Conservation (phyloP, 805 yeast species). For the Diddensiella caesifluorescens region DNA sequence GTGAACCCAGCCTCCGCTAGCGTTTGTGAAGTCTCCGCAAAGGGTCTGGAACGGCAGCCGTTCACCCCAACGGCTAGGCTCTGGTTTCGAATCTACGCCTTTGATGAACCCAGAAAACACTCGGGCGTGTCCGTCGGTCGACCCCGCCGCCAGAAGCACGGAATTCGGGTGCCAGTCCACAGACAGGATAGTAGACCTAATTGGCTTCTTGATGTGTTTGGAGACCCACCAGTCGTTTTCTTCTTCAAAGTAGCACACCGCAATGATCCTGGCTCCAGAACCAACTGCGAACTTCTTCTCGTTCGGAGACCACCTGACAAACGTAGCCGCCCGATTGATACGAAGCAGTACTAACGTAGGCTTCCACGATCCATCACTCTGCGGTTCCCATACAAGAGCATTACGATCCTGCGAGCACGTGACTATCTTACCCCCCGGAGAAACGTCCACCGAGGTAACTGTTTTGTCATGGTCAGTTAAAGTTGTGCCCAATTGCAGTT, state of each 20-base stretch:
- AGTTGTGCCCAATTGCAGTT: slow-evolving; percentile 59
- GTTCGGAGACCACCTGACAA: slow-evolving; percentile 89
- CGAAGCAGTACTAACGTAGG: slow-evolving; percentile 90
- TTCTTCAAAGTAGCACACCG: slow-evolving; percentile 91
- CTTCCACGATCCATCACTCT: slow-evolving; percentile 56
- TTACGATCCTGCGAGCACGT: slow-evolving; percentile 98
- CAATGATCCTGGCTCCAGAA: slow-evolving; percentile 87
- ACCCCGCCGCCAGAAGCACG: slow-evolving; percentile 82
- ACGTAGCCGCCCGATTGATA: slow-evolving; percentile 92
- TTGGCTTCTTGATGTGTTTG: slow-evolving; percentile 93
- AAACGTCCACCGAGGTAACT: slow-evolving; percentile 90
- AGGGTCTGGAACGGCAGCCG: slow-evolving; percentile 90
- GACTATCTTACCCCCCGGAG: slow-evolving; percentile 79
- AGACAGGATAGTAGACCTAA: slow-evolving; percentile 76
- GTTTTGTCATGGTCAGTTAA: slow-evolving; percentile 86
- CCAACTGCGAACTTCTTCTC: slow-evolving; percentile 98
- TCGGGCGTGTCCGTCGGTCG: slow-evolving; percentile 88
- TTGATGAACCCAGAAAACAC: slow-evolving; percentile 87
- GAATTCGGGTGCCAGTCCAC: slow-evolving; percentile 92
- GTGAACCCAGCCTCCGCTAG: slow-evolving; percentile 85
- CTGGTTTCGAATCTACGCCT: slow-evolving; percentile 80
- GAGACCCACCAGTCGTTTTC: slow-evolving; percentile 99
- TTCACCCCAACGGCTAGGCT: slow-evolving; percentile 84
- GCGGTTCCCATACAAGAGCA: slow-evolving; percentile 92
- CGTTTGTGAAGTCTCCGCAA: slow-evolving; percentile 71